Evolutionary conservation across 2,329 filamentous ascomycete genomes (phyloP).

Genomic region (Biscogniauxia marginata): DNA sequence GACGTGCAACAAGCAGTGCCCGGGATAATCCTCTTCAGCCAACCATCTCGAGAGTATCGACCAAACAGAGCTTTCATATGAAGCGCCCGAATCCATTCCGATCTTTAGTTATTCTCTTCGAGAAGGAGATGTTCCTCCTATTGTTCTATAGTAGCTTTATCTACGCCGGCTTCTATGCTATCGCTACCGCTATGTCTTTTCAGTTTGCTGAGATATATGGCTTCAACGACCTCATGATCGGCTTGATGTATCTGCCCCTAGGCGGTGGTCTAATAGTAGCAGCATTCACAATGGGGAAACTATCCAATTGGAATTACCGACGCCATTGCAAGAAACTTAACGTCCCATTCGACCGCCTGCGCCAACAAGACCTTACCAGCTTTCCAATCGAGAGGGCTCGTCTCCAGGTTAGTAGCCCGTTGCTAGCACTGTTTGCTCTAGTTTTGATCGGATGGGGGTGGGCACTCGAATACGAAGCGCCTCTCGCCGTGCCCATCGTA

Average conservation of each 20-base stretch:
- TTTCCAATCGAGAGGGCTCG: slow-evolving; percentile 36
- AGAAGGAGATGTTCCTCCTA: slow-evolving; percentile 37
- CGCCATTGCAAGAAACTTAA: slow-evolving; percentile 49
- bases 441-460: slow-evolving; percentile 39
- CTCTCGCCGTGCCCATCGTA: slow-evolving; percentile 35
- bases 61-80: slow-evolving; percentile 15
- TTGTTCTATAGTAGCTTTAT: slow-evolving; percentile 34
- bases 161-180: slow-evolving; percentile 36
- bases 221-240: slow-evolving; percentile 48
- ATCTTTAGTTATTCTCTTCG: slow-evolving; percentile 35
- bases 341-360: slow-evolving; percentile 47
- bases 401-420: slow-evolving; percentile 36
- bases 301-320: slow-evolving; percentile 61
- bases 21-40: slow-evolving; percentile 9
- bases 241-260: slow-evolving; percentile 39
- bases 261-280: slow-evolving; percentile 36
- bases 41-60: slow-evolving; percentile 12
- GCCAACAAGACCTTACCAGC: slow-evolving; percentile 36
- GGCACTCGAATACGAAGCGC: slow-evolving; percentile 31
- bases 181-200: slow-evolving; percentile 32
- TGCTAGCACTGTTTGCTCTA: slow-evolving; percentile 44
- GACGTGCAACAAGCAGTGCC: slow-evolving; percentile 1
- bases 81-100: slow-evolving; percentile 34
- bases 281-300: slow-evolving; percentile 39
- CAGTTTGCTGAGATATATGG: slow-evolving; percentile 46